Evolutionary conservation across 2,329 filamentous ascomycete species (phyloP).

Genomic region (Fusarium pininemorale): DNA sequence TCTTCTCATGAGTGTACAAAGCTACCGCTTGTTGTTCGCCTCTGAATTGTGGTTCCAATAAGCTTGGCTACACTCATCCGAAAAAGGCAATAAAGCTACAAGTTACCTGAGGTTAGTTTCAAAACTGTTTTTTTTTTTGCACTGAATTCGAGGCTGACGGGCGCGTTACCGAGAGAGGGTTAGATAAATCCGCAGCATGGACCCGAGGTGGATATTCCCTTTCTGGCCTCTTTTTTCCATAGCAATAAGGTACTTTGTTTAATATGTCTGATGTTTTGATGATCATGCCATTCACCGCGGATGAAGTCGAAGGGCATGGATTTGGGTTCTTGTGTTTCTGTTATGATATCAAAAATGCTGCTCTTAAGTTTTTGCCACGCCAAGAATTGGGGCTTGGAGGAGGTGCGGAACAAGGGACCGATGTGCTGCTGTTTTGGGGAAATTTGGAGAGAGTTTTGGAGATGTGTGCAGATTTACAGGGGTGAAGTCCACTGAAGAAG

Average conservation of each 20-base stretch:
- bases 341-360: background rate
- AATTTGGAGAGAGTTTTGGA: slow-evolving; percentile 18
- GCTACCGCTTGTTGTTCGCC: background rate
- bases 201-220: slow-evolving; percentile 24
- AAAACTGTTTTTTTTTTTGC: background rate
- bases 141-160: slow-evolving; percentile 37
- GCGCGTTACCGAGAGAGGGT: slow-evolving; percentile 13
- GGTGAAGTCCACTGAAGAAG: background rate
- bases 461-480: background rate
- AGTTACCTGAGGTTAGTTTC: slow-evolving; percentile 9
- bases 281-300: background rate
- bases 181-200: slow-evolving; percentile 4
- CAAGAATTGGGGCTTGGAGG: background rate
- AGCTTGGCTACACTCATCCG: slow-evolving; percentile 13
- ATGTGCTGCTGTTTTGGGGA: background rate
- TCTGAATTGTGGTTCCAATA: slow-evolving; percentile 19
- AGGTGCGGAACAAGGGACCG: background rate
- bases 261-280: background rate
- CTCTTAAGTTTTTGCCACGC: background rate
- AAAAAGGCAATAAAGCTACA: slow-evolving; percentile 25
- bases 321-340: background rate
- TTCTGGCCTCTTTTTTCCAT: background rate
- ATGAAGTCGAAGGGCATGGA: background rate
- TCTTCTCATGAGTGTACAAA: background rate
- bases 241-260: background rate